A percentile compares a stretch with the other conserved stretches of the same genome.
Evolutionary conservation across 2,329 filamentous ascomycete genomes (phyloP).

Genomic region (Tolypocladium album): DNA sequence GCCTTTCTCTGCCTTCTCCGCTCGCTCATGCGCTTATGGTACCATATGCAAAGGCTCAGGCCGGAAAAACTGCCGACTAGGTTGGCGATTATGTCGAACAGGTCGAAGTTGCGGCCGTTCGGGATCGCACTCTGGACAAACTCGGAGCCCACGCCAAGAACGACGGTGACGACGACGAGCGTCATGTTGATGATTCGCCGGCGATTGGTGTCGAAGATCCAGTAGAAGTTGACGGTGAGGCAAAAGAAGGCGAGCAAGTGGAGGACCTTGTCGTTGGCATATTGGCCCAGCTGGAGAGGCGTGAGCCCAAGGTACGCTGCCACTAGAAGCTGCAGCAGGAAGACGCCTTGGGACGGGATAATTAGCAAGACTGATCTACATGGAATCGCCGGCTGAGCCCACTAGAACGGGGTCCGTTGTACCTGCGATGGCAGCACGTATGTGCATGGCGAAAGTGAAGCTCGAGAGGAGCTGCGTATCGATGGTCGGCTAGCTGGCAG

Average conservation of each 20-base stretch:
- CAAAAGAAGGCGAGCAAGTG: constrained; percentile 85
- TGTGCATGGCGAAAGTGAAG: constrained; percentile 51
- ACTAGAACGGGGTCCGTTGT: constrained; percentile 17
- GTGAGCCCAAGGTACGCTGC: constrained; percentile 75
- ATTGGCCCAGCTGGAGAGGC: constrained; percentile 39
- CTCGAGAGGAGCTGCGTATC: neutral
- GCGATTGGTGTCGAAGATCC: constrained; percentile 86
- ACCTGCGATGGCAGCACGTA: constrained; percentile 85
- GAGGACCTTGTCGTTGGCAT: constrained; percentile 81
- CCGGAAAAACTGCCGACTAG: constrained; percentile 65
- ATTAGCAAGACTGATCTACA: constrained; percentile 2
- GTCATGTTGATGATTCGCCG: constrained; percentile 79
- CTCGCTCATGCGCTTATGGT: constrained; percentile 93
- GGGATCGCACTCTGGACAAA: constrained; percentile 66
- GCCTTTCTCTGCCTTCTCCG: constrained; percentile 64
- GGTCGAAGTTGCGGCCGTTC: constrained; percentile 61
- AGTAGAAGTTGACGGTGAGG: constrained; percentile 85
- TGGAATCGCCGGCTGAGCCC: constrained; percentile 1
- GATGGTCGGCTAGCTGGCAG: neutral
- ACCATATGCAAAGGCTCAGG: constrained; percentile 72
- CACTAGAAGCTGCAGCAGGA: constrained; percentile 59
- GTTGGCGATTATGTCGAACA: constrained; percentile 82
- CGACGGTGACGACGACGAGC: constrained; percentile 64
- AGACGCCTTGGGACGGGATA: constrained; percentile 43
- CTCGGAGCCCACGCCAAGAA: constrained; percentile 63